Evolutionary conservation across 108 stramenopile species (phyloP).

Genomic region (Cylindrotheca closterium): DNA sequence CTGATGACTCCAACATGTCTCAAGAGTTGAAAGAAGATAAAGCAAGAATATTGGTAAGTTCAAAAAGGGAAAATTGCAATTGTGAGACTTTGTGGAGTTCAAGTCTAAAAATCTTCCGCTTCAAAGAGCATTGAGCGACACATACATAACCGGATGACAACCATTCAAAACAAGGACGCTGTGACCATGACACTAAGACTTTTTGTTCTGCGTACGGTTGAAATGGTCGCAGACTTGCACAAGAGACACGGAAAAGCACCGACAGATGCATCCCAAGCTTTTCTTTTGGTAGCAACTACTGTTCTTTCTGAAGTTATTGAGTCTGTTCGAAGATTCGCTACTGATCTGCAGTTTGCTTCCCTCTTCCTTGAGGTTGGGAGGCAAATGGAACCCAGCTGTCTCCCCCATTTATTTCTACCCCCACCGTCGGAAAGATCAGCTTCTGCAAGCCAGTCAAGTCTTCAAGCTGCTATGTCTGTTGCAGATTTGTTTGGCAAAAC

Average conservation of each 20-base stretch:
- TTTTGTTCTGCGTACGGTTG: constrained; percentile 25
- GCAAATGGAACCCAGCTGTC: constrained; percentile 33
- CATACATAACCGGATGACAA: constrained; percentile 15
- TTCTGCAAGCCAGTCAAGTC: not conserved
- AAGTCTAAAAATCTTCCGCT: not conserved
- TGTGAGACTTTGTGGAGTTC: not conserved
- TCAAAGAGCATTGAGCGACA: constrained; percentile 19
- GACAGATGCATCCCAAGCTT: constrained; percentile 5
- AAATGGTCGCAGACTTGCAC: constrained; percentile 17
- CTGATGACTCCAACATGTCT: constrained; percentile 7
- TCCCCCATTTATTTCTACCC: constrained; percentile 25
- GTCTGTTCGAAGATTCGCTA: constrained; percentile 14
- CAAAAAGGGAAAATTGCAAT: constrained; percentile 6
- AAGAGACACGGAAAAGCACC: constrained; percentile 13
- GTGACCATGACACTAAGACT: constrained; percentile 33
- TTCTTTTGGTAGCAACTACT: constrained; percentile 6
- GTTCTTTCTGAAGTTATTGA: constrained; percentile 25
- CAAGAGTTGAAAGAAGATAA: constrained; percentile 1
- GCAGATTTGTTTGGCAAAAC: constrained; percentile 12
- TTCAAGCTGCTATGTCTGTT: not conserved
- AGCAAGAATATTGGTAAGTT: not conserved
- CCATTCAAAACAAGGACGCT: constrained; percentile 27
- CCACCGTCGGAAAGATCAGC: constrained; percentile 5
- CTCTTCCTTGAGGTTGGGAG: constrained; percentile 36
- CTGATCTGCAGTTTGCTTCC: constrained; percentile 36